Evolutionary conservation across 331 rosid species (phyloP), one percentile per base, ranked within the genome.

Genomic region (Acacia concinna): DNA sequence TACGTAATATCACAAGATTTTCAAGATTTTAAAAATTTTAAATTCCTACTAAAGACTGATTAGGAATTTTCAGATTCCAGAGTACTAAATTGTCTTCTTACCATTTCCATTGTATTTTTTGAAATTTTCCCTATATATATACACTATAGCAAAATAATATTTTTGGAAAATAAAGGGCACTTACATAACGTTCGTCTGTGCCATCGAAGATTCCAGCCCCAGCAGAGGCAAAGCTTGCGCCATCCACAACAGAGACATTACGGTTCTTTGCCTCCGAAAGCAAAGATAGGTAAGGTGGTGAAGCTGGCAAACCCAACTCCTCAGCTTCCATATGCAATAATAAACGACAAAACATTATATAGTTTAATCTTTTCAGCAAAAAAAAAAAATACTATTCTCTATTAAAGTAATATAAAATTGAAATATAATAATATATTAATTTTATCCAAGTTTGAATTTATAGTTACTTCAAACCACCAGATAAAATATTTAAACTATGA

Each of bases 201-300:
- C 89, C 91, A 30, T 87, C 88, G 68, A 93, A 92, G 79, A 95
- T 93, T 82, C 99, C 99, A 18, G 99, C 97, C 38, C 97, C 98
- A 60, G 89, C 94, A 0, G 99, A 95, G 43, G 99, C 99, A 57
- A 95, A 91, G 90, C 96, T 95, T 63, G 91, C 93, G 68, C 99
- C 97, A 14, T 82, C 81, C 7, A 68, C 52, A 35, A 87, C 83
- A 10, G 97, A 79, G 2, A 60, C 75, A 3, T 78, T 82, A 35
- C 6, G 21, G 32, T 79, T 81, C 62, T 81, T 83, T 68, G 41
- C 79, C 31, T 74, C 85, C 68, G 94, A 88, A 5, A 30, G 30
- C 1, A 91, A 76, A 5, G 91, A 93, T 7, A 95, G 81, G 73
- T 91, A 95, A 21, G 99, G 97, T 21, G 96, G 94, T 6, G 98